Conservation (phyloP, 1,284 basidiomycete genomes). For the Tylopilus orsonianus region DNA sequence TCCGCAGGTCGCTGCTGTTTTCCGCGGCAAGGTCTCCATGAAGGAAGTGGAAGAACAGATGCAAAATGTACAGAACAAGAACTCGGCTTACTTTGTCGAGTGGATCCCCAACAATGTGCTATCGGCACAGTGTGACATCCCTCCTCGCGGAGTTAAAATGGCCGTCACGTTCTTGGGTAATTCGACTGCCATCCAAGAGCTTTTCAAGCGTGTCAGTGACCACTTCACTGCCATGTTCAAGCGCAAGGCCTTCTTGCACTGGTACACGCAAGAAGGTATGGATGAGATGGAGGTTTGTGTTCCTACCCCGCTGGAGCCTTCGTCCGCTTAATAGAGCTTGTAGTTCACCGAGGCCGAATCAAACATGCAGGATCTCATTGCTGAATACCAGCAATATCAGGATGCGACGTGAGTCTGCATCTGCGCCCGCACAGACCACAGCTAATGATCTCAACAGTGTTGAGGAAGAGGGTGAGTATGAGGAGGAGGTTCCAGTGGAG, state of each 20-base stretch:
- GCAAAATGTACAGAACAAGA: conserved; percentile 97
- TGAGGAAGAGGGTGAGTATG: conserved; percentile 82
- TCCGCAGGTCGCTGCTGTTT: conserved; percentile 86
- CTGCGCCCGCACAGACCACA: neutral
- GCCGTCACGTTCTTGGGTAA: conserved; percentile 97
- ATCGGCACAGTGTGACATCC: conserved; percentile 94
- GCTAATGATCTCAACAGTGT: conserved; percentile 41
- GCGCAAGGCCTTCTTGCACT: conserved; percentile 98
- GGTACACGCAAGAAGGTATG: conserved; percentile 99
- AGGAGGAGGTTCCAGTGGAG: conserved; percentile 64
- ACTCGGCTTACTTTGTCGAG: conserved; percentile 96
- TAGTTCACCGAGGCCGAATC: conserved; percentile 94
- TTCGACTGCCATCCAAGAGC: conserved; percentile 95
- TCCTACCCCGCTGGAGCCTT: neutral
- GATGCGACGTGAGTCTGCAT: conserved; percentile 75
- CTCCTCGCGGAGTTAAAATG: conserved; percentile 93
- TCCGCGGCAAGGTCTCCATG: conserved; percentile 99
- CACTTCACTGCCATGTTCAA: conserved; percentile 99
- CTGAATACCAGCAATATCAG: conserved; percentile 97
- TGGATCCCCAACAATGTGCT: conserved; percentile 99
- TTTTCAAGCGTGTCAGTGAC: conserved; percentile 96
- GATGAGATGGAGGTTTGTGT: conserved; percentile 89
- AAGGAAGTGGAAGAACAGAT: conserved; percentile 98
- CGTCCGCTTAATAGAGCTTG: conserved; percentile 23
- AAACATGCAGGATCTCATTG: conserved; percentile 94